Conservation (phyloP, 768 basidiomycete genomes). For the Lactarius tabidus region DNA sequence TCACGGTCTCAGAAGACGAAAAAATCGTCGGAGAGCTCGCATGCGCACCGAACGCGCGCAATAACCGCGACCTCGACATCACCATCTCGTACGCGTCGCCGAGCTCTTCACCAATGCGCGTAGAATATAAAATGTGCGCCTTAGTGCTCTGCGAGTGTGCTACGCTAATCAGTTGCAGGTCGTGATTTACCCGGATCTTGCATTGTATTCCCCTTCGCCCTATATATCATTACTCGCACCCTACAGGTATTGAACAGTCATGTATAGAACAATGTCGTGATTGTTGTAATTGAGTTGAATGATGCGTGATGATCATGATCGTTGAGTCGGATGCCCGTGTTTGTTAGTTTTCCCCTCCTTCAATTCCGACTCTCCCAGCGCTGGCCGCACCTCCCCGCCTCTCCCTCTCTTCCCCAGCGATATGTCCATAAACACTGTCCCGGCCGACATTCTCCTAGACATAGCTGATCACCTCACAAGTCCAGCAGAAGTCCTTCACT, state of each 20-base stretch:
- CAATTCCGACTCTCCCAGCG: background rate
- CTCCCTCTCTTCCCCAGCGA: background rate
- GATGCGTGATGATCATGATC: background rate
- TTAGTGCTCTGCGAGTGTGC: constrained; percentile 34
- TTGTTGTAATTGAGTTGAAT: background rate
- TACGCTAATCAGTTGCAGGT: constrained; percentile 71
- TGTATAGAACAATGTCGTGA: background rate
- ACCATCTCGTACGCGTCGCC: constrained; percentile 55
- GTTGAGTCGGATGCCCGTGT: background rate
- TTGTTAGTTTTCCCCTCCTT: background rate
- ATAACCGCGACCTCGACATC: constrained; percentile 96
- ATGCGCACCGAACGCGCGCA: constrained; percentile 87
- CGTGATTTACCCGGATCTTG: constrained; percentile 42
- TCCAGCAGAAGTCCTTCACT: constrained; percentile 51
- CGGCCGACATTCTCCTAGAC: constrained; percentile 65
- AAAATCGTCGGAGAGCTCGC: constrained; percentile 64
- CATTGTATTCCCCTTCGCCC: background rate
- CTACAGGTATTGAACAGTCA: background rate
- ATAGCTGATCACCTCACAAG: constrained; percentile 52
- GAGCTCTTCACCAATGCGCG: constrained; percentile 32
- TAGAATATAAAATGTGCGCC: constrained; percentile 88
- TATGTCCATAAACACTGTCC: constrained; percentile 31
- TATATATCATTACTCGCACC: background rate
- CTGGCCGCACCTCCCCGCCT: background rate
- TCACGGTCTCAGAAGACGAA: constrained; percentile 68